Percentiles rank a stretch among this genome's conserved stretches.
These are phyloP conservation scores for Kodamaea lidongshanica DNA, from an alignment of 805 yeast species.

Conservation along the genomic window DNA sequence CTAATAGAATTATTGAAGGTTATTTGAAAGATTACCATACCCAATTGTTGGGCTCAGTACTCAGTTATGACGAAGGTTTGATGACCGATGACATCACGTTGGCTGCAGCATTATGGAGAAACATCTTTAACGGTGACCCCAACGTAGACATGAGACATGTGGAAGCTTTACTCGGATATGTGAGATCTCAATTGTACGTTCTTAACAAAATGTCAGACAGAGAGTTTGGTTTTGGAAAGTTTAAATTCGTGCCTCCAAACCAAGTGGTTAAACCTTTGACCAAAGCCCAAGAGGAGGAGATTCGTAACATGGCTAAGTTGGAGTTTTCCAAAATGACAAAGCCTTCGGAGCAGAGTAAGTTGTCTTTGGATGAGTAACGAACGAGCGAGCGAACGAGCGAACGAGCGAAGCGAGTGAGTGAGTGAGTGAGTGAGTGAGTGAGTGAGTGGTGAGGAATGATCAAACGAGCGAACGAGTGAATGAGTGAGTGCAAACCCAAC, in stretches of 20 bases:
- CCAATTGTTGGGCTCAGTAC: slow-evolving; percentile 82
- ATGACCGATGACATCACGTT: slow-evolving; percentile 70
- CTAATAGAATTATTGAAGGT: slow-evolving; percentile 75
- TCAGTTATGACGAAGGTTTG: slow-evolving; percentile 90
- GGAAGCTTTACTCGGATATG: slow-evolving; percentile 85
- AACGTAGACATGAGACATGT: slow-evolving; percentile 76
- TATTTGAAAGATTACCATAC: slow-evolving; percentile 86
- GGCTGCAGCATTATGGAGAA: slow-evolving; percentile 84
- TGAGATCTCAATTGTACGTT: slow-evolving; percentile 84
- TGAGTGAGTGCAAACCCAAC: slow-evolving; percentile 1
- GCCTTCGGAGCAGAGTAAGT: slow-evolving; percentile 53
- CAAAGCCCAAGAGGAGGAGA: slow-evolving; percentile 51
- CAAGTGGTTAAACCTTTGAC: slow-evolving; percentile 70
- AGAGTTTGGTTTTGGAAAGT: slow-evolving; percentile 88
- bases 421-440: not conserved
- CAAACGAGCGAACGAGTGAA: not conserved
- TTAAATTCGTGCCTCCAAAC: slow-evolving; percentile 77
- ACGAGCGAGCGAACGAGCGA: not conserved
- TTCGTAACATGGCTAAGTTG: slow-evolving; percentile 44
- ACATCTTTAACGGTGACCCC: slow-evolving; percentile 78
- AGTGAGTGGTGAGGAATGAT: not conserved
- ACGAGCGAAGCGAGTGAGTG: not conserved
- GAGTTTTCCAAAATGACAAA: slow-evolving; percentile 48
- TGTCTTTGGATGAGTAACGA: slow-evolving; percentile 36
- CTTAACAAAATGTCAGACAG: slow-evolving; percentile 80